Percentiles rank a stretch among this genome's conserved stretches.
These are phyloP conservation scores for Xylaria digitata DNA, from an alignment of 2,329 filamentous ascomycete genomes.

Conservation along the genomic window DNA sequence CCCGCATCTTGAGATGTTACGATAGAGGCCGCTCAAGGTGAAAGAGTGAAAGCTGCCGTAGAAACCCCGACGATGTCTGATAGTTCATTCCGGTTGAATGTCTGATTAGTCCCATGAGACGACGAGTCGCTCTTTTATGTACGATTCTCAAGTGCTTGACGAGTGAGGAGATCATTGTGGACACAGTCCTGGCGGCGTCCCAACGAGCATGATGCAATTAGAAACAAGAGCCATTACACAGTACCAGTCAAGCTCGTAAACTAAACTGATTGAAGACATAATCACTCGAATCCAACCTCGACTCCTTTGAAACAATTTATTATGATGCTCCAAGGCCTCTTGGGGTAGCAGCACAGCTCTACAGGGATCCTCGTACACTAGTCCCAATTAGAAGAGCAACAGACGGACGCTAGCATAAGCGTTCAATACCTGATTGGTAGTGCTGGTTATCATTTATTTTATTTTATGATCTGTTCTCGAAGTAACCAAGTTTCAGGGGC, in stretches of 20 bases:
- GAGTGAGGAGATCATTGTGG: background rate
- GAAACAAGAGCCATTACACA: background rate
- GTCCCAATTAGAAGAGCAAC: conserved; percentile 4
- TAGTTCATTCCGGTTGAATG: background rate
- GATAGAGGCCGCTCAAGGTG: background rate
- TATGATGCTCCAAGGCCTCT: background rate
- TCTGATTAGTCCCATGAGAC: no score
- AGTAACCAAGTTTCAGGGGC: no score
- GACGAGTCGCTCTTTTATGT: conserved; percentile 10
- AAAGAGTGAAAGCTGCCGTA: background rate
- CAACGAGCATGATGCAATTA: background rate
- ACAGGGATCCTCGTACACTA: conserved; percentile 33
- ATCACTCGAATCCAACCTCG: background rate
- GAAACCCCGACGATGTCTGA: background rate
- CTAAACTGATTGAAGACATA: conserved; percentile 18
- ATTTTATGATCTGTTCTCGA: no score
- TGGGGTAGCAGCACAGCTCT: background rate
- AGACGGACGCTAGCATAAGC: no score
- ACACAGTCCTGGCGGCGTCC: background rate
- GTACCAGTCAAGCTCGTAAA: conserved; percentile 14
- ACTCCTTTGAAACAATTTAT: background rate
- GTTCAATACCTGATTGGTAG: no score
- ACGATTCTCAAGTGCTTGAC: background rate
- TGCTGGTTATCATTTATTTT: no score
- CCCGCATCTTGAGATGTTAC: conserved; percentile 18